These are phyloP conservation scores for Fusarium denticulatum DNA, from an alignment of 2,329 filamentous ascomycete genomes.

Conservation along the genomic window DNA sequence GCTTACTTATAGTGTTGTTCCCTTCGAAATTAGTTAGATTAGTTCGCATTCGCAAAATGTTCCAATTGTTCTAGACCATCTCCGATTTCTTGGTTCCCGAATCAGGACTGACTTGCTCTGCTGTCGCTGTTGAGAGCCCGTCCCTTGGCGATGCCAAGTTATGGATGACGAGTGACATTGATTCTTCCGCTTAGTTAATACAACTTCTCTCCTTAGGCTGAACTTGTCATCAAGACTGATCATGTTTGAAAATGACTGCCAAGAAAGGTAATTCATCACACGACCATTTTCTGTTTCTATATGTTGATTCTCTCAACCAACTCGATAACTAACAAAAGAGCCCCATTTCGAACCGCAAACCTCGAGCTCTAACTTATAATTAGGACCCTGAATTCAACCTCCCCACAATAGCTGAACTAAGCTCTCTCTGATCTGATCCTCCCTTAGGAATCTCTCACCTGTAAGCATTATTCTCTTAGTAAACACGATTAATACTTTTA, in stretches of 20 bases:
- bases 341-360: slow-evolving; percentile 9
- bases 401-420: slow-evolving; percentile 20
- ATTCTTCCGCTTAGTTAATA: slow-evolving; percentile 1
- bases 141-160: background rate
- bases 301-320: background rate
- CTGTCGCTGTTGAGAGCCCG: background rate
- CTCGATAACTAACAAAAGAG: background rate
- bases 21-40: slow-evolving; percentile 4
- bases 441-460: background rate
- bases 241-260: background rate
- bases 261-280: slow-evolving; percentile 22
- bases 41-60: slow-evolving; percentile 15
- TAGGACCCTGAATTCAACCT: slow-evolving; percentile 25
- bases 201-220: background rate
- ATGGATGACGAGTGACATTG: slow-evolving; percentile 7
- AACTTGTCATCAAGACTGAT: background rate
- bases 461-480: background rate
- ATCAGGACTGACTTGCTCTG: slow-evolving; percentile 3
- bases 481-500: background rate
- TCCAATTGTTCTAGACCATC: slow-evolving; percentile 22
- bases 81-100: slow-evolving; percentile 17
- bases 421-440: slow-evolving; percentile 4
- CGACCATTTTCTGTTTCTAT: slow-evolving; percentile 2
- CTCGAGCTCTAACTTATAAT: slow-evolving; percentile 1
- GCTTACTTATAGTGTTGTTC: slow-evolving; percentile 8